Base-by-base conservation (phyloP, 2,329 filamentous ascomycete genomes). In the Stachybotrys chartarum region DNA sequence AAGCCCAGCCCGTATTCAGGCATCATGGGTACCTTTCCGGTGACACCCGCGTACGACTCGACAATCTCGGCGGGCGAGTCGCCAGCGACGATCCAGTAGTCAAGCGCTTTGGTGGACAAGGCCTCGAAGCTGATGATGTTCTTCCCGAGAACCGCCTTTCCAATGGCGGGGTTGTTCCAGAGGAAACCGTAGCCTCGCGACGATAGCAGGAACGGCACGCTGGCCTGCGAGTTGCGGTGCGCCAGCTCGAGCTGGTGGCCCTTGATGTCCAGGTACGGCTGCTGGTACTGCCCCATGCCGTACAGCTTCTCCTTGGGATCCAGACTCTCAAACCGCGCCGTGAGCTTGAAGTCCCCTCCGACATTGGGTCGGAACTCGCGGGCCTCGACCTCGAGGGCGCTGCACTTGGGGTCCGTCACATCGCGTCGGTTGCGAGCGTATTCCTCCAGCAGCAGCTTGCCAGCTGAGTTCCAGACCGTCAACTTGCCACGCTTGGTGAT, bases 231-330 rank as follows among this genome's bases (percentile, higher is more conserved):
- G 63, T 87, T 87, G 1, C 84, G 77, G 44, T 87, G 84, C 0
- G 84, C 83, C 3, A 87, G 75, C 63, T 87, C 84, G 1, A 87
- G 66, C 55, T 87, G 83, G 0, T 73, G 64, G 0, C 84, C 84
- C 60, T 86, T 87, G 51, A 87, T 72, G 62, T 87, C 76, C n/a
- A 87, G 70, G 53, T 73, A 76, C 0, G 81, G 79, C 60, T 87
- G 83, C 61, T 87, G 84, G 57, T 87, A 87, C 66, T 87, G 84
- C 0, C 84, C 84, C 83, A 87, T 87, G 18, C 84, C 84, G 61
- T 77, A 87, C n/a, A 87, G 79, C 63, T 78, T 81, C 64, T 87
- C 84, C 17, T 78, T 70, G 0, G 70, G 67, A 54, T 78, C 66
- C 53, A 80, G 63, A 1, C 78, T 80, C 64, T 87, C 84, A 54